Conservation (phyloP, 1,284 basidiomycete species). For the Trametes polyzona region DNA sequence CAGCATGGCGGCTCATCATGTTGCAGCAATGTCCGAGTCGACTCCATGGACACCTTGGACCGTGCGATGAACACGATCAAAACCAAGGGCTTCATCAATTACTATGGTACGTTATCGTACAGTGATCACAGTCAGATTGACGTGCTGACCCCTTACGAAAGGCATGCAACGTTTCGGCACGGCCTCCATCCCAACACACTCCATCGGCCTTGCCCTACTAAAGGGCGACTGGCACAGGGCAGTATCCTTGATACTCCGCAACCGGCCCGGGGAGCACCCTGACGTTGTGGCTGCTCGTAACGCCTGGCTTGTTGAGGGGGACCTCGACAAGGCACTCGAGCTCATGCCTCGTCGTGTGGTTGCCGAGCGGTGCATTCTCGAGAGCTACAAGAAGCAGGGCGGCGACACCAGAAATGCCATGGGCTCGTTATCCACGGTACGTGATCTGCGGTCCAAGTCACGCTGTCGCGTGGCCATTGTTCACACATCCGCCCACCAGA, state of each 20-base stretch:
- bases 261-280: slow-evolving; percentile 87
- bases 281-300: slow-evolving; percentile 81
- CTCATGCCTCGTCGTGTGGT: slow-evolving; percentile 89
- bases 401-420: slow-evolving; percentile 82
- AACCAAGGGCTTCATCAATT: slow-evolving; percentile 93
- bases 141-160: slow-evolving; percentile 33
- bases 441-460: slow-evolving; percentile 29
- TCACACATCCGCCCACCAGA: slow-evolving; percentile 50
- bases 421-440: slow-evolving; percentile 83
- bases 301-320: slow-evolving; percentile 81
- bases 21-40: slow-evolving; percentile 79
- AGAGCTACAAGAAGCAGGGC: slow-evolving; percentile 84
- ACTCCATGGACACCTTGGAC: slow-evolving; percentile 73
- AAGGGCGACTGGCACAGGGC: slow-evolving; percentile 90
- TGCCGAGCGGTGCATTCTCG: slow-evolving; percentile 90
- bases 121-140: neutral
- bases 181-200: slow-evolving; percentile 92
- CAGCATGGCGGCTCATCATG: neutral
- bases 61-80: slow-evolving; percentile 83
- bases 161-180: slow-evolving; percentile 99
- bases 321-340: slow-evolving; percentile 78
- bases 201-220: slow-evolving; percentile 89
- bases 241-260: slow-evolving; percentile 79
- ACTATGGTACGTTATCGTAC: slow-evolving; percentile 73
- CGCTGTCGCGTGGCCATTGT: neutral